phyloP scores from a whole-genome alignment of 2,329 filamentous ascomycete genomes.

The Bipolaris victoriae region DNA sequence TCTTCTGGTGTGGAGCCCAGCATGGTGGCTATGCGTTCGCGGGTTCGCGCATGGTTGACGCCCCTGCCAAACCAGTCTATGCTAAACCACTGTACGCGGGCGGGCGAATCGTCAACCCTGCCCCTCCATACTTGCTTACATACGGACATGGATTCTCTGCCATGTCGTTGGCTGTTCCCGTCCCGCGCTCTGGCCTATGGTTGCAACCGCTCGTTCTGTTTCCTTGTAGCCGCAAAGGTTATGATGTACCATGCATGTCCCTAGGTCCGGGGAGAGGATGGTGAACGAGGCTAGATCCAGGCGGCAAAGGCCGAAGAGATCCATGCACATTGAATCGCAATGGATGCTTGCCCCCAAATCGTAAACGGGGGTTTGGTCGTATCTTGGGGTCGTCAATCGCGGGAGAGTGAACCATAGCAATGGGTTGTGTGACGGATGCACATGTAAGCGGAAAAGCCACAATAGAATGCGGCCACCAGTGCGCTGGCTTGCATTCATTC shows the following conservation, averaged over 20 bases:
- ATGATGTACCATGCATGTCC: background rate
- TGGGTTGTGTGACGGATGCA: slow-evolving; percentile 21
- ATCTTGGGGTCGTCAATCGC: slow-evolving; percentile 14
- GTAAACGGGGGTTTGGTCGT: no score
- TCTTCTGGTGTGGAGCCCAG: slow-evolving; percentile 17
- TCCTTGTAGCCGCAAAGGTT: background rate
- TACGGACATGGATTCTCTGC: background rate
- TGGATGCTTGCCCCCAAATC: no score
- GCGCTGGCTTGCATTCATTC: slow-evolving; percentile 17
- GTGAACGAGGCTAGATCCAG: background rate
- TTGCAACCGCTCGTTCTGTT: slow-evolving; percentile 15
- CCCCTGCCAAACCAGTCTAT: slow-evolving; percentile 16
- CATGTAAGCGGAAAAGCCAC: slow-evolving; percentile 13
- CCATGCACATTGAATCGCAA: no score
- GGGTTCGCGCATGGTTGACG: slow-evolving; percentile 13
- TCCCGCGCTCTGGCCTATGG: slow-evolving; percentile 27
- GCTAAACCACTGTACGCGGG: slow-evolving; percentile 9
- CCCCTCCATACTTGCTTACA: background rate
- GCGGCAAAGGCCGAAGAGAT: slow-evolving; percentile 23
- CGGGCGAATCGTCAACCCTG: slow-evolving; percentile 6
- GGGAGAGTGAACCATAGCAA: slow-evolving; percentile 20
- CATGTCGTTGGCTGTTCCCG: slow-evolving; percentile 17
- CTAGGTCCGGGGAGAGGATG: background rate
- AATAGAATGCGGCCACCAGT: slow-evolving; percentile 12
- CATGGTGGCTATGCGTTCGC: slow-evolving; percentile 31